phyloP scores from a whole-genome alignment of 345 rosid genomes.

The Brassica napus region DNA sequence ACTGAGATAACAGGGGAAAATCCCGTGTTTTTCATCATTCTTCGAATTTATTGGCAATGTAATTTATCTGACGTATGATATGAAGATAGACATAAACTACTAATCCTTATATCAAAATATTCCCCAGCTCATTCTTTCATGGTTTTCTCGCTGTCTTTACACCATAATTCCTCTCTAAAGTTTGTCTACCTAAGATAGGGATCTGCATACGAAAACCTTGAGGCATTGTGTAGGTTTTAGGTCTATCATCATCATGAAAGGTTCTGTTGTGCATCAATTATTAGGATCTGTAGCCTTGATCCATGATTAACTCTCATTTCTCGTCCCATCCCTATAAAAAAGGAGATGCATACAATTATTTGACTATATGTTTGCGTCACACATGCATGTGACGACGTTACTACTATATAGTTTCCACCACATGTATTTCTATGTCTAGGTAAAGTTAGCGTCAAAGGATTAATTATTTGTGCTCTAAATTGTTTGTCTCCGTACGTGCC shows the following conservation, averaged over 20 bases:
- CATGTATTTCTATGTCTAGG: constrained; percentile 13
- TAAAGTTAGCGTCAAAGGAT: constrained; percentile 8
- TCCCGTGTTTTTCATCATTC: neutral
- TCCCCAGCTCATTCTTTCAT: neutral
- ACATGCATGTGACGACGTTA: constrained; percentile 22
- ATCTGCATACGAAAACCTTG: constrained; percentile 10
- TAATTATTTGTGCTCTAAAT: neutral
- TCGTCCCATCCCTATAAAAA: constrained; percentile 23
- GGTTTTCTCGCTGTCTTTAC: neutral
- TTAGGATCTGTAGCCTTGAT: constrained; percentile 19
- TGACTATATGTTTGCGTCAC: constrained; percentile 14
- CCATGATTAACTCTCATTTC: constrained; percentile 17
- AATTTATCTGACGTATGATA: neutral
- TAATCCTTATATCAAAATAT: neutral
- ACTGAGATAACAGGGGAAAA: neutral
- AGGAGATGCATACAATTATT: constrained; percentile 28
- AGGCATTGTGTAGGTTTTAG: constrained; percentile 26
- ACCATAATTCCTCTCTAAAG: neutral
- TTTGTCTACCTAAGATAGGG: constrained; percentile 17
- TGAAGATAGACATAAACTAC: neutral
- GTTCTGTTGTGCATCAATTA: constrained; percentile 31
- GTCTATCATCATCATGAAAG: constrained; percentile 19
- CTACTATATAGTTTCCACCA: constrained; percentile 14
- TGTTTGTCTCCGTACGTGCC: constrained; percentile 2
- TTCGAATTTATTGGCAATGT: neutral